Base-by-base conservation (phyloP, 176 grass and related monocot species). In the Avena insularis region DNA sequence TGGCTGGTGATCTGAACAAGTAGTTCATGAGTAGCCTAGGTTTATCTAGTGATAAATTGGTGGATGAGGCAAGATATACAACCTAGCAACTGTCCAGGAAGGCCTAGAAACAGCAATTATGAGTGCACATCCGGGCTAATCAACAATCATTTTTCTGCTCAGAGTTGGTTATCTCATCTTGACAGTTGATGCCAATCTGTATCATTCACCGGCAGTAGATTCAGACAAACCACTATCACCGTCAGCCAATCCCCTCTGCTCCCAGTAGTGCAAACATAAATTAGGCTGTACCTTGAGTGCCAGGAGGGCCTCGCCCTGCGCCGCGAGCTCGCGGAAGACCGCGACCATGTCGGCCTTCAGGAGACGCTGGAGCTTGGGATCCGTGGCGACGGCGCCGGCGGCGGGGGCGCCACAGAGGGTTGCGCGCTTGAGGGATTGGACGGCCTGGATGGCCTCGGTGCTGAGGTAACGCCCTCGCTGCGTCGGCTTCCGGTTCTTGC, bases 381-480 rank as follows among this genome's bases (percentile, higher is more conserved):
- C 92, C 69, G 88, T 57, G 2, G 79, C 77, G 48, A 80, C 81
- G 16, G 82, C 82, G 58, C 73, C 35, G 31, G 79, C 65, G 5
- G 76, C 88, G 67, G 59, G n/a, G 46, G 10, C 50, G 51, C 77
- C 63, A 20, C 72, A 67, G 63, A 83, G 56, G 53, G 71, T 21
- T 74, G 86, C 79, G 29, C 93, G 93, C 81, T 95, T 98, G 45
- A 95, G 88, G 49, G 93, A 90, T 79, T 95, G 95, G 69, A 95
- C 96, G 27, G 82, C 90, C 75, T 92, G 93, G 61, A 98, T 94
- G 75, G 93, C 96, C 81, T 98, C 96, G 14, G 61, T 92, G 84
- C 96, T 98, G 70, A 98, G 93, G 96, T 98, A 95, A 49, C 96
- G 93, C 3, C 96, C 96, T 10, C 93, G 89, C 82, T 95, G 93